Conservation (phyloP, 805 yeast species). For the Candida chilensis region DNA sequence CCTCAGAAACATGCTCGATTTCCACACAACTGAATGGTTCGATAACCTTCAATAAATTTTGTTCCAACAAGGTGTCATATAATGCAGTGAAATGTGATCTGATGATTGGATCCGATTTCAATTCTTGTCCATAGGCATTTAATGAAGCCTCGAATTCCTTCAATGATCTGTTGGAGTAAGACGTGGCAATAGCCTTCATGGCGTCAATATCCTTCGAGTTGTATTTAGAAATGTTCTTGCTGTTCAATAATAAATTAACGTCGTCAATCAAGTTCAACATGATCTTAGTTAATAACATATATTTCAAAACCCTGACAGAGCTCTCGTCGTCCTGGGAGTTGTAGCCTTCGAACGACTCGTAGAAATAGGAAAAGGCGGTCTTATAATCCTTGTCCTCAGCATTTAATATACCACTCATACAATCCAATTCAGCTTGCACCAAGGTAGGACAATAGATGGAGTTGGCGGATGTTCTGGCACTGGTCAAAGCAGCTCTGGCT, state of each 20-base stretch:
- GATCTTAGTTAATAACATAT: conserved; percentile 86
- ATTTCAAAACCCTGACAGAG: conserved; percentile 75
- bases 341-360: conserved; percentile 90
- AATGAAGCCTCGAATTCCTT: conserved; percentile 86
- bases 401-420: conserved; percentile 90
- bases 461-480: conserved; percentile 97
- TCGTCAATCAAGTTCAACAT: conserved; percentile 88
- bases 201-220: conserved; percentile 88
- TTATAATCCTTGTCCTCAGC: conserved; percentile 96
- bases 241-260: conserved; percentile 65
- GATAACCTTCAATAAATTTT: conserved; percentile 86
- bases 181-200: conserved; percentile 87
- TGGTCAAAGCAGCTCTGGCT: conserved; percentile 84
- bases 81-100: conserved; percentile 88
- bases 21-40: conserved; percentile 98
- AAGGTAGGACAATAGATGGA: conserved; percentile 92
- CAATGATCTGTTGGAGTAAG: conserved; percentile 83
- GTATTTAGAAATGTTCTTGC: conserved; percentile 61
- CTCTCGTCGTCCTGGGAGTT: conserved; percentile 52
- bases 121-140: conserved; percentile 58
- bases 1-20: conserved; percentile 75
- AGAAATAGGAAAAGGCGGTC: conserved; percentile 92
- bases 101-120: conserved; percentile 79
- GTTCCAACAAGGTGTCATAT: conserved; percentile 88
- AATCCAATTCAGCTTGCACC: conserved; percentile 88